Evolutionary conservation across 306 rosid species (phyloP), one percentile per base, ranked within the genome.

Genomic region (Sicyos baderoa): DNA sequence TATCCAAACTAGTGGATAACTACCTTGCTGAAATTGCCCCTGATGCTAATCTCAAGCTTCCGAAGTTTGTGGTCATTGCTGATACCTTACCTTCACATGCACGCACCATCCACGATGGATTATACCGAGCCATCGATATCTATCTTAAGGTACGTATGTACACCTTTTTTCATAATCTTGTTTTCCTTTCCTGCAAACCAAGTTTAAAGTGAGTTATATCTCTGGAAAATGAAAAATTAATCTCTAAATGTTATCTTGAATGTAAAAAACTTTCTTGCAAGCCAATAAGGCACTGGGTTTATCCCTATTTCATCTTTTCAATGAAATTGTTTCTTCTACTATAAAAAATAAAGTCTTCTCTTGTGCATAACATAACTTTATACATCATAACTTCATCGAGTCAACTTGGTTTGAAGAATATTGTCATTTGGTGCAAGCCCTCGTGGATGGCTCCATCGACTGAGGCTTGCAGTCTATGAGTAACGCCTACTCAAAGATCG

Each of bases 21-120:
- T 94, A 94, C 88, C 90, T 94, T 14, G 92, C 97, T 2, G 99
- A 94, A 77, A 94, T 94, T 37, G 96, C 99, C 23, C 96, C 99
- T 12, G 99, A 94, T 76, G 94, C 97, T 47, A 94, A 94, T 82
- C 88, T 94, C 60, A 94, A 88, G 84, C 99, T 94, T 69, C 72
- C 90, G 1, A 90, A 88, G 82, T 94, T 90, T 55, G 3, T 88
- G 70, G 95, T 88, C 80, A 82, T 94, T 74, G 95, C 99, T 65
- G 99, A 90, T 74, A 72, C 92, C 59, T 74, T 94, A 69, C 99
- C 99, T 1, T 61, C 84, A n/a, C 99, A 94, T 50, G 96, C 99
- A 0, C 87, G 96, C 21, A 90, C 97, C 0, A 25, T 82, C 73
- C 99, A 94, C 52, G 99, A 94, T 23, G 97, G 97, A 10, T 60